Evolutionary conservation across 2,329 filamentous ascomycete genomes (phyloP).

Genomic region (Hyphodiscus sp.): DNA sequence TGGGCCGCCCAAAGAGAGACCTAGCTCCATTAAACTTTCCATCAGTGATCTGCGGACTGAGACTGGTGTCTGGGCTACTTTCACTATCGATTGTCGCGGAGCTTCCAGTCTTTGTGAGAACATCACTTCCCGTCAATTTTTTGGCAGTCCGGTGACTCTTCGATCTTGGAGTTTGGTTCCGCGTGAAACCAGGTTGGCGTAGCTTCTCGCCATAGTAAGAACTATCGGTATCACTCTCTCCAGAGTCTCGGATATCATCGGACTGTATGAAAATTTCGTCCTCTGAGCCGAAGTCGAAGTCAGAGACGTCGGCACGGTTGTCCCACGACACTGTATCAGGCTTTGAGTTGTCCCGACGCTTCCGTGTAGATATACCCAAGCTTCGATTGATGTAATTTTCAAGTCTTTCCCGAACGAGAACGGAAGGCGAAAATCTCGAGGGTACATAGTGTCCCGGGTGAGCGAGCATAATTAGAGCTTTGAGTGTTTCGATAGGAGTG

Average conservation of each 20-base stretch:
- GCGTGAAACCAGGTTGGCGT: background rate
- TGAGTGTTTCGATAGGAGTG: conserved; percentile 12
- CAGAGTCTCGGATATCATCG: background rate
- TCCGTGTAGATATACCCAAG: background rate
- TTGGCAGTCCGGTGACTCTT: background rate
- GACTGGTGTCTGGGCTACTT: background rate
- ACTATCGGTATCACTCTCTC: background rate
- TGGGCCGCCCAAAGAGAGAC: background rate
- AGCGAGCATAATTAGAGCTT: conserved; percentile 15
- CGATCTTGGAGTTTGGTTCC: background rate
- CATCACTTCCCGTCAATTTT: background rate
- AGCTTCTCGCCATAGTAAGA: background rate
- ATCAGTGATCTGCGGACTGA: background rate
- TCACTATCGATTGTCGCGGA: background rate
- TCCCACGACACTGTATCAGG: background rate
- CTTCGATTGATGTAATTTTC: background rate
- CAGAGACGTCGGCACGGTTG: background rate
- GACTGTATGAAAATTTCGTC: background rate
- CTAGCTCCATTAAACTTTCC: background rate
- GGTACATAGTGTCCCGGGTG: conserved; percentile 26
- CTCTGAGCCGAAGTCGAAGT: background rate
- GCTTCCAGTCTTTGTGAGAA: background rate
- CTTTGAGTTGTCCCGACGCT: background rate
- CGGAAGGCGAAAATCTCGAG: conserved; percentile 18
- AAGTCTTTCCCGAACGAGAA: conserved; percentile 15